These are phyloP conservation scores for Fusarium sp. DNA, from an alignment of 2,329 filamentous ascomycete genomes.

Conservation along the genomic window DNA sequence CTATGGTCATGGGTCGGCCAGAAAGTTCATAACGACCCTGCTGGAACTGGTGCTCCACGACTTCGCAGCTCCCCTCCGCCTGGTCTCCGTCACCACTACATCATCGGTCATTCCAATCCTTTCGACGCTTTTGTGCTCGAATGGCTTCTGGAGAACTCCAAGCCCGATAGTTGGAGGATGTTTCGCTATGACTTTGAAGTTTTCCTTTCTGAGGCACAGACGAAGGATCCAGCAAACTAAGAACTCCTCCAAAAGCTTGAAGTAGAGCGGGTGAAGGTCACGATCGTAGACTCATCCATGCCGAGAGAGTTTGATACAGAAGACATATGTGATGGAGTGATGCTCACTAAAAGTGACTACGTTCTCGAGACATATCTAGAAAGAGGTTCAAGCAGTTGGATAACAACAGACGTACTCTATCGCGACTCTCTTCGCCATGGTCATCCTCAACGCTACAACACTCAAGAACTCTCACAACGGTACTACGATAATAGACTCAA, in stretches of 20 bases:
- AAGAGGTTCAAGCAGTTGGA: background rate
- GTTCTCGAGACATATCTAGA: background rate
- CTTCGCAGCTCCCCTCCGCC: background rate
- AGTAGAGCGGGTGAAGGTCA: background rate
- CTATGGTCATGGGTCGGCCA: background rate
- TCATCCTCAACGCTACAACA: background rate
- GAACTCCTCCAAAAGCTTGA: background rate
- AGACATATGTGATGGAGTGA: background rate
- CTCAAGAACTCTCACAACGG: accelerated
- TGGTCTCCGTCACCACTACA: background rate
- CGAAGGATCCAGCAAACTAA: background rate
- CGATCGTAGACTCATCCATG: accelerated
- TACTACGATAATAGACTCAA: background rate
- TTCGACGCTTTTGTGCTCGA: background rate
- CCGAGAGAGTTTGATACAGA: background rate
- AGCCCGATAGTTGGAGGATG: background rate
- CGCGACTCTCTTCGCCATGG: background rate
- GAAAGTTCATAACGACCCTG: background rate
- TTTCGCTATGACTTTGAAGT: background rate
- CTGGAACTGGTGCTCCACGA: background rate
- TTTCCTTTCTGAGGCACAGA: background rate
- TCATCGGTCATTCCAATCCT: background rate
- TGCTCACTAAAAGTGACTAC: conserved; percentile 2
- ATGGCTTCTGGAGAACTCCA: background rate
- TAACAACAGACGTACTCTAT: background rate